Base-by-base conservation (phyloP, 2,329 filamentous ascomycete genomes). In the Tolypocladium nubicola region DNA sequence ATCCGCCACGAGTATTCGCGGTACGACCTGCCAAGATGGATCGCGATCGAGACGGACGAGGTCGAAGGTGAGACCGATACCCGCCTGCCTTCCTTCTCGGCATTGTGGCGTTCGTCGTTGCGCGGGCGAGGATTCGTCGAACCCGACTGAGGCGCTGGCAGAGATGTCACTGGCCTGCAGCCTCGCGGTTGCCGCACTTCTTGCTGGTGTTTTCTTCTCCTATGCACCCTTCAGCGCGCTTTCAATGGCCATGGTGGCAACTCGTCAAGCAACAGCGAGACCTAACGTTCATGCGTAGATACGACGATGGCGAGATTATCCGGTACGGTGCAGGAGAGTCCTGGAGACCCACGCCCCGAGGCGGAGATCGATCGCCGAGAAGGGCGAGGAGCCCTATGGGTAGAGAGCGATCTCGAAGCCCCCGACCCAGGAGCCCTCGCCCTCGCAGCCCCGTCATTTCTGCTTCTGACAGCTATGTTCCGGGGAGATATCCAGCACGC, bases 241-340 rank as follows among this genome's bases (percentile, higher is more conserved):
- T 35, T n/a, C 19, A 10, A n/a, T 16, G 16, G 30, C 19, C 30
- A 10, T 19, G 23, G 26, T 16, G 16, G 8, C 16, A 11, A 30
- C 8, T 49, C 26, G 11, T 33, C 4, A 33, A 13, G 30, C 47
- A 43, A 21, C 26, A 19, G 4, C 35, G 30, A 49, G 21, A 33
- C 43, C 43, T 57, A 38, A 55, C 16, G 19, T 19, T 14, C n/a
- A 11, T 39, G 21, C 33, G 30, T 47, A 59, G 58, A 38, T 59
- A 81, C 64, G 81, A 84, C 61, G 81, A 84, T 62, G 81, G 81
- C 50, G 81, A 84, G 70, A 82, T 84, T 56, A 79, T 82, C 61
- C 75, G 81, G 65, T 84, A 84, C 66, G 81, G 81, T 55, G 82
- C 82, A 14, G 81, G 81, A 58, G 81, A 84, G 69, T 83, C 80